phyloP scores from a whole-genome alignment of 345 rosid genomes.

The Rhodamnia argentea region DNA sequence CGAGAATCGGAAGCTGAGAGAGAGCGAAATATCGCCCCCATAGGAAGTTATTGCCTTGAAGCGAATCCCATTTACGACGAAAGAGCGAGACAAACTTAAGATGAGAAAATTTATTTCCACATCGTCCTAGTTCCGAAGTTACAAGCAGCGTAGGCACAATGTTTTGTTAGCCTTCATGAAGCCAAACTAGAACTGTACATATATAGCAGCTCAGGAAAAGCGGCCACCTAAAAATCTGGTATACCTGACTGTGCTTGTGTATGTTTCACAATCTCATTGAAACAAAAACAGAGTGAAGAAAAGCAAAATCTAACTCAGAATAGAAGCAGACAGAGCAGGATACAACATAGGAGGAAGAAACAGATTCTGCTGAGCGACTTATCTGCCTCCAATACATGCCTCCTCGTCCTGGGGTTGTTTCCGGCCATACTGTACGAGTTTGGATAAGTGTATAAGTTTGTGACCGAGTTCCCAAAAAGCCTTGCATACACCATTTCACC shows the following conservation, averaged over 20 bases:
- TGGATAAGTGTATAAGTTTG: constrained; percentile 35
- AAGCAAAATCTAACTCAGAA: constrained; percentile 24
- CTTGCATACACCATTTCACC: constrained; percentile 61
- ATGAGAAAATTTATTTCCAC: background rate
- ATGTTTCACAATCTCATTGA: background rate
- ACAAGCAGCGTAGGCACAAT: background rate
- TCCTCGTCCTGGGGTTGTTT: constrained; percentile 53
- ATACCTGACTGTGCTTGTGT: background rate
- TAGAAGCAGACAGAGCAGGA: constrained; percentile 51
- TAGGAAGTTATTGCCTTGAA: background rate
- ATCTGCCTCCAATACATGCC: constrained; percentile 65
- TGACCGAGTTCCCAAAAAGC: constrained; percentile 40
- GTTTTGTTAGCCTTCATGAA: background rate
- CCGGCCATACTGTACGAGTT: constrained; percentile 41
- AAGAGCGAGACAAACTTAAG: background rate
- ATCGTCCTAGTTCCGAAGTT: background rate
- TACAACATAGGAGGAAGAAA: constrained; percentile 69
- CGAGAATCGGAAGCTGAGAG: background rate
- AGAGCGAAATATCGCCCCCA: background rate
- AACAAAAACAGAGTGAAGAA: background rate
- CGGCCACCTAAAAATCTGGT: background rate
- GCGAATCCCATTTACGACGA: background rate
- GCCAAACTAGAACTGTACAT: background rate
- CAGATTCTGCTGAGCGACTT: constrained; percentile 62
- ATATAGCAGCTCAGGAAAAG: background rate